Conservation (phyloP, 2,329 filamentous ascomycete genomes). For the Aspergillus eucalypticola region DNA sequence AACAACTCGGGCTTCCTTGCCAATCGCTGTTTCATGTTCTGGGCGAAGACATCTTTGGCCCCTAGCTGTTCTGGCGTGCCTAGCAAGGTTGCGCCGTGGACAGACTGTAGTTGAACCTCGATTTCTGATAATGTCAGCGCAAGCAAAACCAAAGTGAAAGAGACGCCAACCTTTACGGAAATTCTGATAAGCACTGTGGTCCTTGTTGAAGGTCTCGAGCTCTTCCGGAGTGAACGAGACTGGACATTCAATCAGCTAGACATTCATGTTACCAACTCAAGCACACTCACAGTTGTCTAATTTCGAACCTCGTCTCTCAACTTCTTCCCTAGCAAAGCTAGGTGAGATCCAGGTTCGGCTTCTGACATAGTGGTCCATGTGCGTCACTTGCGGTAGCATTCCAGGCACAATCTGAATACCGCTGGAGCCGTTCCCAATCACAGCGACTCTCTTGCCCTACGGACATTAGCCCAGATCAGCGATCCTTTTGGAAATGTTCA, state of each 20-base stretch:
- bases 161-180: slow-evolving; percentile 36
- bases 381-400: slow-evolving; percentile 41
- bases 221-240: slow-evolving; percentile 35
- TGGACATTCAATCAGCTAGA: slow-evolving; percentile 14
- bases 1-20: slow-evolving; percentile 37
- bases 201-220: slow-evolving; percentile 34
- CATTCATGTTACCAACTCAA: not conserved
- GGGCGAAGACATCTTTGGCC: slow-evolving; percentile 25
- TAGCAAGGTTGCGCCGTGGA: slow-evolving; percentile 31
- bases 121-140: slow-evolving; percentile 25
- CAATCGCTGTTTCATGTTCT: slow-evolving; percentile 38
- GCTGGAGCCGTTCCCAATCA: slow-evolving; percentile 43
- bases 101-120: slow-evolving; percentile 35
- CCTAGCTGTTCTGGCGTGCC: slow-evolving; percentile 32
- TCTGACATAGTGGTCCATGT: slow-evolving; percentile 40
- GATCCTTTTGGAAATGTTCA: not conserved
- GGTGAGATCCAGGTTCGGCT: slow-evolving; percentile 35
- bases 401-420: slow-evolving; percentile 46
- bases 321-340: slow-evolving; percentile 29
- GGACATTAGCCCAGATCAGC: not conserved
- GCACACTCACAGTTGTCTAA: slow-evolving; percentile 31
- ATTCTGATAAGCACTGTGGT: slow-evolving; percentile 32
- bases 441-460: slow-evolving; percentile 37
- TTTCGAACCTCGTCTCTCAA: slow-evolving; percentile 28
- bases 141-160: not conserved